Evolutionary conservation across 331 rosid genomes (phyloP).

Genomic region (Acacia concinna): DNA sequence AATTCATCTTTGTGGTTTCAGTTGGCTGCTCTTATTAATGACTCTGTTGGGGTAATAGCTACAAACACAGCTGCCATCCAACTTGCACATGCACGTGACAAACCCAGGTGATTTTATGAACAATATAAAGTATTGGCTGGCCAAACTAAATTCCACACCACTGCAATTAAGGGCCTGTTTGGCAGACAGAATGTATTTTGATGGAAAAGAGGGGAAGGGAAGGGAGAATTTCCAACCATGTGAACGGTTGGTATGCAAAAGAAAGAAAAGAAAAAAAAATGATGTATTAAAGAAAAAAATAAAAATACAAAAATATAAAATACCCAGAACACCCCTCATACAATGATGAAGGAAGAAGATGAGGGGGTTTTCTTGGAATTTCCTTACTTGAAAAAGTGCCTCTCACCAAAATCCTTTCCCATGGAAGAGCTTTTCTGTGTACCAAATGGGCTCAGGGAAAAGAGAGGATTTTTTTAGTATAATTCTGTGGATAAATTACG

Average conservation of each 20-base stretch:
- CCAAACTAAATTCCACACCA: background rate
- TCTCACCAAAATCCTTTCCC: background rate
- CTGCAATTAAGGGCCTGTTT: background rate
- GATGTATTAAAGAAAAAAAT: background rate
- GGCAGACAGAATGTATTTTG: background rate
- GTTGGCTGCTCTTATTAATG: slow-evolving; percentile 82
- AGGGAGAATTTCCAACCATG: background rate
- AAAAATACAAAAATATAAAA: no score
- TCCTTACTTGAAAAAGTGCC: background rate
- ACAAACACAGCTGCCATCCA: slow-evolving; percentile 86
- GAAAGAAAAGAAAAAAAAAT: background rate
- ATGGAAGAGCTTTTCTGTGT: background rate
- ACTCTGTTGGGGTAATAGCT: slow-evolving; percentile 74
- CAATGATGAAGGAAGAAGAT: background rate
- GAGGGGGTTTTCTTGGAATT: background rate
- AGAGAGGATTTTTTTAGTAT: background rate
- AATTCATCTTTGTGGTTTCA: slow-evolving; percentile 36
- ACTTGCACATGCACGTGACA: slow-evolving; percentile 67
- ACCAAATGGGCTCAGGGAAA: background rate
- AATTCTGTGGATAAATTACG: background rate
- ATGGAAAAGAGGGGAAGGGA: background rate
- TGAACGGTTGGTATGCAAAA: background rate
- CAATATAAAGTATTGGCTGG: background rate
- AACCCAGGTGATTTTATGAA: slow-evolving; percentile 56
- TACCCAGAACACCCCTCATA: background rate